Evolutionary conservation across 768 basidiomycete species (phyloP), one percentile per base, ranked within the genome.

Genomic region (Agaricus sinodeliciosus): DNA sequence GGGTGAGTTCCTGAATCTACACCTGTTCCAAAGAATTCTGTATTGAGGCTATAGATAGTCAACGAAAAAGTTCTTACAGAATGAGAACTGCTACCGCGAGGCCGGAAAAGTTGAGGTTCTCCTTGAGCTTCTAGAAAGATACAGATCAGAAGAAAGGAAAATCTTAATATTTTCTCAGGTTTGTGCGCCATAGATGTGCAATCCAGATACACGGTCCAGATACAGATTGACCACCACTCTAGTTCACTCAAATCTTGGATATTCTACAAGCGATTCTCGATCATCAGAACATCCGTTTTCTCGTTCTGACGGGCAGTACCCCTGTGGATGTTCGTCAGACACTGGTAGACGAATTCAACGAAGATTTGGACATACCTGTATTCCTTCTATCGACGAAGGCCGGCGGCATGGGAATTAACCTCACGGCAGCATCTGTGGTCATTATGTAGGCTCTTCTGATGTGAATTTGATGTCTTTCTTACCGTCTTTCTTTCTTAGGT

Each of bases 211-310:
- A 28, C 39, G 27, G 3, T 36, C 36, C 16, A 52, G 15, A 15
- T 41, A 12, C 54, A 15, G 6, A 31, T 31, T 31, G 11, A 31
- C 8, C 7, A 8, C 31, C 11, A 2, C 31, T 41, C 3, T 59
- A 96, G 91, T 98, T 99, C 68, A 94, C 93, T 7, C 93, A 95
- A 74, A 84, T 97, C 44, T 77, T 99, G 46, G 93, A 98, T 65
- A 95, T 98, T 59, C 75, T 99, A 9, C 85, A 92, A 72, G 80
- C 80, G 28, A 77, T 96, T 12, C 74, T 99, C 28, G 84, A 84
- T 51, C 74, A 87, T 53, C 76, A 78, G 65, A 69, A 79, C 16
- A 79, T 88, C 62, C 84, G 83, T 59, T 96, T 84, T 67, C 78
- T 91, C 26, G 66, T 95, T 31, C 74, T 99, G 42, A 98, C 95